A percentile compares a stretch with the other conserved stretches of the same genome.
Conservation (phyloP, 2,329 filamentous ascomycete genomes). For the Aspergillus pseudoviridinutans region DNA sequence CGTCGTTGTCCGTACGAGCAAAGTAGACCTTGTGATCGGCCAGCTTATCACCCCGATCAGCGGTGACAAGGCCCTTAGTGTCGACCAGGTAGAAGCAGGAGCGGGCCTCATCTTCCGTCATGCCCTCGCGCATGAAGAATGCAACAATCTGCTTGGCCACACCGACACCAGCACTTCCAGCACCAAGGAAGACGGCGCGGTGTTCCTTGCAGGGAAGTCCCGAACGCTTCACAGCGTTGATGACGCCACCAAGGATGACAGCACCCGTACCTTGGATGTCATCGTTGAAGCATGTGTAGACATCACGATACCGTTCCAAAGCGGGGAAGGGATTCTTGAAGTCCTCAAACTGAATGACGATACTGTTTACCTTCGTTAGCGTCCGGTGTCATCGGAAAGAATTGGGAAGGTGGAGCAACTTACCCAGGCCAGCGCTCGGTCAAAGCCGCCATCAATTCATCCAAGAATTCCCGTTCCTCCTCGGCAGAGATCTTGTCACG, state of each 20-base stretch:
- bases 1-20: conserved; percentile 61
- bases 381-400: conserved; percentile 10
- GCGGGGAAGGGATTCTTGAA: conserved; percentile 98
- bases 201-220: conserved; percentile 84
- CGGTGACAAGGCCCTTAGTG: conserved; percentile 90
- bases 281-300: conserved; percentile 96
- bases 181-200: conserved; percentile 91
- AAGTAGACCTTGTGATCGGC: conserved; percentile 80
- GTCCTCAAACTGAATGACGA: conserved; percentile 91
- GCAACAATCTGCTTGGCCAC: conserved; percentile 97
- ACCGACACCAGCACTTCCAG: conserved; percentile 91
- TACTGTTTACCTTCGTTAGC: conserved; percentile 41
- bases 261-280: conserved; percentile 97
- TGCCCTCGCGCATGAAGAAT: conserved; percentile 88
- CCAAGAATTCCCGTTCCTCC: conserved; percentile 86
- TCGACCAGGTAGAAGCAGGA: conserved; percentile 97
- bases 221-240: conserved; percentile 75
- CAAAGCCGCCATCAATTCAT: conserved; percentile 92
- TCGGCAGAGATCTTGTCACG: conserved; percentile 72
- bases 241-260: conserved; percentile 81
- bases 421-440: conserved; percentile 70
- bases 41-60: conserved; percentile 87
- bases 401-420: conserved; percentile 41
- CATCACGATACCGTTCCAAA: conserved; percentile 80
- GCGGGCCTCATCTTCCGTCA: conserved; percentile 81